Evolutionary conservation across 192 early-diverging fungal genomes (phyloP), one percentile per base, ranked within the genome.

Genomic region (Podila clonocystis): DNA sequence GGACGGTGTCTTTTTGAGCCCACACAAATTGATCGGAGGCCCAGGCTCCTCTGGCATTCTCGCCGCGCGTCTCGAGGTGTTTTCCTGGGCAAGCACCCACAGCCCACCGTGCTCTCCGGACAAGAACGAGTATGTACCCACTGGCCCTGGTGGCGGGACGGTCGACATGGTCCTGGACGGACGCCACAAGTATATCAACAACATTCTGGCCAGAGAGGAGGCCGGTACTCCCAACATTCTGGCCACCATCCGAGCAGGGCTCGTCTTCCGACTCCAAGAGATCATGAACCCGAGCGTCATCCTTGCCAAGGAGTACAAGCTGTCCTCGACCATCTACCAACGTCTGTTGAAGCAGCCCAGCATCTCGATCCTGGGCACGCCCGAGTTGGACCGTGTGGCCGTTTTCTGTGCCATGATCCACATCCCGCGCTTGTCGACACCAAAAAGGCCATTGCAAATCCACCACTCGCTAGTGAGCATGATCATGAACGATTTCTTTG

Each of bases 181-280:
- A 4, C 62, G 29, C 5, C 65, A 78, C 65, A 70, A 78, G 34
- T 85, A 75, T 60, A 58, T 73, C 24, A 70, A 66, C 34, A 66
- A 73, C 22, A 48, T 70, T 0, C 13, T 71, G 13, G 67, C 71
- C 8, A 67, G 84, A 9, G 84, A 85, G 31, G 86, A 87, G 49
- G 84, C 86, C 13, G 86, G 86, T 0, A 85, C 86, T 2, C 84
- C 86, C 17, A 75, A 80, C 41, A 83, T 87, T 28, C 29, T 84
- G 17, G 86, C 67, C 7, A 68, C 82, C 8, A 87, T 85, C 57
- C 75, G 86, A 0, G 75, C 75, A 4, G 84, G 84, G 11, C 66
- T 85, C 12, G 84, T 74, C 20, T 87, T 87, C 22, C 61, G 36
- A 6, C 55, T 87, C 22, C 84, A 87, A 52, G 67, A 77, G 58